Conservation (phyloP, 2,329 filamentous ascomycete genomes). For the Clonostachys solani region DNA sequence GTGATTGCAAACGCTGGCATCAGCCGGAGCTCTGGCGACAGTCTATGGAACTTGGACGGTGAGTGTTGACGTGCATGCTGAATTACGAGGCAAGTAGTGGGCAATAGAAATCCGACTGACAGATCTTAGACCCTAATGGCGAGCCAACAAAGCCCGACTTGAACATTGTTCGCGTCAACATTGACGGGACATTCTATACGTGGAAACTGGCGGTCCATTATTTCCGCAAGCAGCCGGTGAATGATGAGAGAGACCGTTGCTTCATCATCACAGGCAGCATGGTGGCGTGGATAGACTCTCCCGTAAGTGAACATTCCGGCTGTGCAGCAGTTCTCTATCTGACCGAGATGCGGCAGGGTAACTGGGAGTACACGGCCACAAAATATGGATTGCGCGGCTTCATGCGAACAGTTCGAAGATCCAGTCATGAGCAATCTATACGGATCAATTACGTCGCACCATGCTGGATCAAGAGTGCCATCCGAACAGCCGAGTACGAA, state of each 20-base stretch:
- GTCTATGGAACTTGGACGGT: constrained; percentile 31
- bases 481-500: no score
- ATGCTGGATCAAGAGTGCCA: no score
- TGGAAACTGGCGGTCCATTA: constrained; percentile 41
- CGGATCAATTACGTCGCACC: no score
- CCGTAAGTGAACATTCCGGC: no score
- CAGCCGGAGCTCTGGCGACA: constrained; percentile 20
- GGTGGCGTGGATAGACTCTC: constrained; percentile 36
- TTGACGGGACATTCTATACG: constrained; percentile 36
- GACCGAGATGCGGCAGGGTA: no score
- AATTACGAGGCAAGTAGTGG: no score
- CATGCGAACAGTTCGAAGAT: no score
- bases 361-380: no score
- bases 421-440: no score
- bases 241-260: constrained; percentile 32
- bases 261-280: constrained; percentile 44
- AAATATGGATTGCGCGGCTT: no score
- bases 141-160: constrained; percentile 30
- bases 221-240: constrained; percentile 33
- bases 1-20: constrained; percentile 45
- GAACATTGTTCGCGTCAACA: constrained; percentile 32
- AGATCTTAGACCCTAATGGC: constrained; percentile 5
- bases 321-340: no score
- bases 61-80: not conserved
- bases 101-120: no score